Percentiles rank a stretch among this genome's conserved stretches.
phyloP scores from a whole-genome alignment of 1,139 yeast species.

The Geotrichum citri-aurantii region DNA sequence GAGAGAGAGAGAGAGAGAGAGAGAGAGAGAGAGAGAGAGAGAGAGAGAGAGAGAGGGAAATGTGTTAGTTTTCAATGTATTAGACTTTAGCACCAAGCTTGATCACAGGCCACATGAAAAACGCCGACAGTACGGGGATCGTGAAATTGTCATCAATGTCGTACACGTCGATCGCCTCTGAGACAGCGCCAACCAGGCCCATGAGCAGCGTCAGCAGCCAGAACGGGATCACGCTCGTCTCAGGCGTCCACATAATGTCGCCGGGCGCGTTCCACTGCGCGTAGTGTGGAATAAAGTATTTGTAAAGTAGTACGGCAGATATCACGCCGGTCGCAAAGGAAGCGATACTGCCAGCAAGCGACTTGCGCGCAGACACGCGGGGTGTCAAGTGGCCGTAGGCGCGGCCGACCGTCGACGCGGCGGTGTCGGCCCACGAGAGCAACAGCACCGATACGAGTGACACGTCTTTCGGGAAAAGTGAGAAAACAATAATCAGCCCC shows the following conservation, averaged over 20 bases:
- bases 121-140: constrained; percentile 78
- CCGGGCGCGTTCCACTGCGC: constrained; percentile 44
- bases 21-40: too few relatives aligned
- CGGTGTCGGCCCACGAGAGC: constrained; percentile 95
- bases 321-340: constrained; percentile 71
- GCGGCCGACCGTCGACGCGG: constrained; percentile 92
- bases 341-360: constrained; percentile 84
- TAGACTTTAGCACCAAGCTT: constrained; percentile 20
- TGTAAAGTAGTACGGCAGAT: constrained; percentile 63
- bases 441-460: constrained; percentile 67
- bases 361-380: constrained; percentile 56
- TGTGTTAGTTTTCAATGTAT: background rate
- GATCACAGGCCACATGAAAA: constrained; percentile 49
- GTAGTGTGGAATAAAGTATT: constrained; percentile 60
- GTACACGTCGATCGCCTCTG: constrained; percentile 72
- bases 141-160: constrained; percentile 89
- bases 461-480: constrained; percentile 72
- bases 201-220: constrained; percentile 52
- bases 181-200: constrained; percentile 77
- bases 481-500: constrained; percentile 69
- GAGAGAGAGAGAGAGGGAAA: too few relatives aligned
- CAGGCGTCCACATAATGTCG: constrained; percentile 58
- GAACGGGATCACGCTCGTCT: constrained; percentile 51
- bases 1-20: too few relatives aligned
- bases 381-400: constrained; percentile 80